phyloP scores from a whole-genome alignment of 352 stramenopile species.

The Globisporangium iwayamae region DNA sequence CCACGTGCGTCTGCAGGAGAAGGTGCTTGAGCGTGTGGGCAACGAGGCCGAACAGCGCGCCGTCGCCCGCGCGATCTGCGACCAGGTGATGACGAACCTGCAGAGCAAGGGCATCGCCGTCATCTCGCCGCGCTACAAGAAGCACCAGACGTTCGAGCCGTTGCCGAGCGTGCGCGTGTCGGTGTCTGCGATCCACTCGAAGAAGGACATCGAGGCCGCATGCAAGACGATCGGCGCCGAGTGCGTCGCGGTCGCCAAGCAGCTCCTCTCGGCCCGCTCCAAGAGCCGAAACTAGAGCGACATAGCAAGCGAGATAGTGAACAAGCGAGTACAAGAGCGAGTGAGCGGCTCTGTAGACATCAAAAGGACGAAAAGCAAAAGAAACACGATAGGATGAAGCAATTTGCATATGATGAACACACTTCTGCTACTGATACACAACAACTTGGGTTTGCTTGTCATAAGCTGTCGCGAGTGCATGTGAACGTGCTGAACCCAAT shows the following conservation, averaged over 20 bases:
- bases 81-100: constrained; percentile 59
- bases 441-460: no score
- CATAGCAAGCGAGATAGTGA: neutral
- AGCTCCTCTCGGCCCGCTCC: constrained; percentile 30
- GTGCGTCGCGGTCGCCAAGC: constrained; percentile 49
- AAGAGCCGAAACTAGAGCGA: constrained; percentile 13
- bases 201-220: constrained; percentile 49
- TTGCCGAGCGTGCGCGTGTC: constrained; percentile 73
- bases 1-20: constrained; percentile 54
- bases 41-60: constrained; percentile 47
- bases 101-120: constrained; percentile 63
- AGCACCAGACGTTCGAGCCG: constrained; percentile 50
- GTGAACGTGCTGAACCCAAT: neutral
- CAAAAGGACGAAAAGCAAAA: neutral
- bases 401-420: no score
- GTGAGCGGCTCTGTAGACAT: neutral
- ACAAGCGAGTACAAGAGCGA: neutral
- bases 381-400: neutral
- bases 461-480: no score
- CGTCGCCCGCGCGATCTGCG: constrained; percentile 57
- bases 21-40: constrained; percentile 32
- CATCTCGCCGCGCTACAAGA: constrained; percentile 74
- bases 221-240: constrained; percentile 57
- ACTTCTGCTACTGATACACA: no score
- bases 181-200: constrained; percentile 65